Evolutionary conservation across 1,139 yeast genomes (phyloP), one percentile per base, ranked within the genome.

Genomic region (Scheffersomyces illinoinensis): DNA sequence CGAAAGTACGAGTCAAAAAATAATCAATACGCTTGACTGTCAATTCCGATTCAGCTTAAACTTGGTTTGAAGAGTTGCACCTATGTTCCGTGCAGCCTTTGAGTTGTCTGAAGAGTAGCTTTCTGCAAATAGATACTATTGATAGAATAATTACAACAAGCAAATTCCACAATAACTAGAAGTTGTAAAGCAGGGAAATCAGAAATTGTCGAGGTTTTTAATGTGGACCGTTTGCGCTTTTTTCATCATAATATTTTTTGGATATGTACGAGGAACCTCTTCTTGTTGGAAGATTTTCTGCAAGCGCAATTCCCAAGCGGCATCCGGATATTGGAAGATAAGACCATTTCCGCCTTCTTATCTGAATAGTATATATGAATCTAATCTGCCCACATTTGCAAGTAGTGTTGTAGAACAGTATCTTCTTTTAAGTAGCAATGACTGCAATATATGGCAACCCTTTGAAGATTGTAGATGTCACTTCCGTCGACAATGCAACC

Each of bases 61-160:
- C 70, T 77, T 89, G 64, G 99, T 96, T 17, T 85, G 99, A 68
- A 88, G 88, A 71, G 99, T 96, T 17, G 95, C 99, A 0, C 95
- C 95, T 47, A 95, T 95, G 99, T 93, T 86, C 71, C 92, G 98
- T 72, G 90, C 91, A 5, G 80, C 93, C 8, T 93, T 93, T 74
- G 74, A 75, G 66, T 79, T 95, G 52, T 99, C 99, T 0, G 81
- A 80, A 60, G 89, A 61, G 92, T 93, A 47, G 97, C 97, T 1
- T 89, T 87, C 62, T 73, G 66, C 62, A 66, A 65, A 50, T 46
- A 39, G 47, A 39, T 47, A 6, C 18, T 52, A 43, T 20, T 33
- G 24, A 53, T 53, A 53, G 20, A 24, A 24, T 24, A 24, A 5
- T 5, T n/a, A n/a, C n/a, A n/a, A n/a, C n/a, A n/a, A n/a, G n/a